phyloP scores from a whole-genome alignment of 176 grass and related monocot genomes.

The Oropetium thomaeum region DNA sequence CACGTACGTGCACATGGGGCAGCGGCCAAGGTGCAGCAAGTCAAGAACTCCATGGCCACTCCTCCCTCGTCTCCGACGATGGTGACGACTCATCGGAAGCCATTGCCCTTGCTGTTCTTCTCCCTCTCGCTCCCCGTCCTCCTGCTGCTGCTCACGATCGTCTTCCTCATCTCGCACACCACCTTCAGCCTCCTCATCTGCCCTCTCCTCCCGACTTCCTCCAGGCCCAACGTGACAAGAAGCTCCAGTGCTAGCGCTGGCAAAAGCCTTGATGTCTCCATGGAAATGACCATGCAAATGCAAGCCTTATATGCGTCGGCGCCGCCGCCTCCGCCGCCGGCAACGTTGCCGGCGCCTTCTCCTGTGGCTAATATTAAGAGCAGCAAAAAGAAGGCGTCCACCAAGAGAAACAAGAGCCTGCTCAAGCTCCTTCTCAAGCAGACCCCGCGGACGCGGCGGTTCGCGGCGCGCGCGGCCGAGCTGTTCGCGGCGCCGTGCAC shows the following conservation, averaged over 20 bases:
- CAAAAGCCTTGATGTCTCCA: constrained; percentile 19
- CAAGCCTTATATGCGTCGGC: constrained; percentile 7
- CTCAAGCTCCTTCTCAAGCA: constrained; percentile 30
- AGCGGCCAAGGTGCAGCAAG: background rate
- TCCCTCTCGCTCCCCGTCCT: constrained; percentile 35
- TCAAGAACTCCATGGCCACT: constrained; percentile 19
- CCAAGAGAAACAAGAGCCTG: constrained; percentile 39
- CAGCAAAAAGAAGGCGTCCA: constrained; percentile 25
- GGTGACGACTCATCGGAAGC: constrained; percentile 23
- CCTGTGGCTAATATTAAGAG: background rate
- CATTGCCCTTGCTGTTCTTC: constrained; percentile 36
- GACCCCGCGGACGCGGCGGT: constrained; percentile 37
- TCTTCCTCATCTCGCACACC: constrained; percentile 51
- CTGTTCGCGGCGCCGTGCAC: constrained; percentile 45
- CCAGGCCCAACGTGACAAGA: background rate
- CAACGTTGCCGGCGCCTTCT: background rate
- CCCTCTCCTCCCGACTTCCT: constrained; percentile 30
- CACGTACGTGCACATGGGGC: background rate
- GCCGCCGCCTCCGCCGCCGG: background rate
- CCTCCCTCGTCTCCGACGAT: background rate
- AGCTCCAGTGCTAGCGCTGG: background rate
- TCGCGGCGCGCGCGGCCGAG: constrained; percentile 44
- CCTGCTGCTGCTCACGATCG: constrained; percentile 23
- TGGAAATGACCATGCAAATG: constrained; percentile 16
- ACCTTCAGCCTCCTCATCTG: constrained; percentile 46